Conservation (phyloP, 306 rosid genomes). For the Corylus americana region DNA sequence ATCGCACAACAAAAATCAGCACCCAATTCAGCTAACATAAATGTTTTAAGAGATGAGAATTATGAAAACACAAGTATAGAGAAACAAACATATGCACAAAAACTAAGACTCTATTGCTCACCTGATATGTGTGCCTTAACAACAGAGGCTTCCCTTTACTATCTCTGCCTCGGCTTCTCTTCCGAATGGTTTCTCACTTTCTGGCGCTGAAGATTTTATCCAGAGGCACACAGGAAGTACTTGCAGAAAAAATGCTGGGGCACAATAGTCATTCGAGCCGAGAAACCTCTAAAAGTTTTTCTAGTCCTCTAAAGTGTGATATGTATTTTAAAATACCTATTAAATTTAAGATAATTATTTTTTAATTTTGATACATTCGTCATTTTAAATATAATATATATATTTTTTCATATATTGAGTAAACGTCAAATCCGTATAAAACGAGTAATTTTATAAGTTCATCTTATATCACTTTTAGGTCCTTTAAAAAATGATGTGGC, state of each 20-base stretch:
- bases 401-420: too few species aligned
- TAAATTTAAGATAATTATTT: too few species aligned
- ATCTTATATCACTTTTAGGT: too few species aligned
- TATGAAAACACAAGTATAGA: not conserved
- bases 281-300: too few species aligned
- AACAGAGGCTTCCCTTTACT: constrained; percentile 1
- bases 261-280: constrained; percentile 16
- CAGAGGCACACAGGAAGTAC: not conserved
- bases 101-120: not conserved
- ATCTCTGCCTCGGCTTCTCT: constrained; percentile 16
- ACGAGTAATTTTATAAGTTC: too few species aligned
- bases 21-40: not conserved
- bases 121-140: constrained; percentile 11
- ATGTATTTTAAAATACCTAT: too few species aligned
- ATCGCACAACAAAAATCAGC: not conserved
- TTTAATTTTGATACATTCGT: too few species aligned
- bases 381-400: too few species aligned
- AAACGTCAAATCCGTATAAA: too few species aligned
- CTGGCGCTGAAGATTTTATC: constrained; percentile 24
- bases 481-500: too few species aligned
- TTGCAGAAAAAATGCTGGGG: not conserved
- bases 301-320: too few species aligned
- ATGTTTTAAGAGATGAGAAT: not conserved
- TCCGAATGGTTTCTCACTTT: not conserved
- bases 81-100: not conserved